Evolutionary conservation across 352 stramenopile species (phyloP).

Genomic region (Phytophthora podocarpi): DNA sequence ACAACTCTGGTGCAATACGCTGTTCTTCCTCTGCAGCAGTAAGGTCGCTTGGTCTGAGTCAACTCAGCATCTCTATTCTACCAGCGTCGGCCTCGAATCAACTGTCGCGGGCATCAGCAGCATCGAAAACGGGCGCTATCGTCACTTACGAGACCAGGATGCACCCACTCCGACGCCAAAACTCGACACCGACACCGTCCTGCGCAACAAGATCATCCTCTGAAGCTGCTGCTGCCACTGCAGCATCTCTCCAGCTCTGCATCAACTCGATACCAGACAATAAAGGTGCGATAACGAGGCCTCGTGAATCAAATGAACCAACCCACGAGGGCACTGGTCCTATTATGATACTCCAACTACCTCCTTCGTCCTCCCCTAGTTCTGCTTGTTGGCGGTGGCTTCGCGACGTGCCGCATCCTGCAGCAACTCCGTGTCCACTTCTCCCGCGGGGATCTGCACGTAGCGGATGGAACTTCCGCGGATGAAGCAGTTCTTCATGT

Average conservation of each 20-base stretch:
- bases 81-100: background rate
- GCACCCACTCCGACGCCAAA: background rate
- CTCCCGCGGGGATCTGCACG: slow-evolving; percentile 96
- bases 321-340: slow-evolving; percentile 3
- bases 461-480: slow-evolving; percentile 98
- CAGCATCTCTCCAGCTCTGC: too few species aligned
- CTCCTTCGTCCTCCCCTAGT: slow-evolving; percentile 25
- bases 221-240: background rate
- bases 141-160: background rate
- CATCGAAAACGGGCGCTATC: background rate
- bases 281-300: too few species aligned
- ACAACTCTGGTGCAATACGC: background rate
- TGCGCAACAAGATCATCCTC: slow-evolving; percentile 21
- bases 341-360: slow-evolving; percentile 24
- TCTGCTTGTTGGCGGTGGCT: slow-evolving; percentile 77
- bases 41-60: too few species aligned
- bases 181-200: background rate
- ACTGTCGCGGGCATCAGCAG: background rate
- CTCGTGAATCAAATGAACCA: slow-evolving; percentile 23
- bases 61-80: background rate
- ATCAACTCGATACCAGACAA: too few species aligned
- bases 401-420: slow-evolving; percentile 77
- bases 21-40: background rate
- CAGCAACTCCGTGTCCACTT: slow-evolving; percentile 98
- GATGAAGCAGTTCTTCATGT: slow-evolving; percentile 99